Evolutionary conservation across 2,329 filamentous ascomycete species (phyloP), one percentile per base, ranked within the genome.

Genomic region (Ceratocystis colombiana): DNA sequence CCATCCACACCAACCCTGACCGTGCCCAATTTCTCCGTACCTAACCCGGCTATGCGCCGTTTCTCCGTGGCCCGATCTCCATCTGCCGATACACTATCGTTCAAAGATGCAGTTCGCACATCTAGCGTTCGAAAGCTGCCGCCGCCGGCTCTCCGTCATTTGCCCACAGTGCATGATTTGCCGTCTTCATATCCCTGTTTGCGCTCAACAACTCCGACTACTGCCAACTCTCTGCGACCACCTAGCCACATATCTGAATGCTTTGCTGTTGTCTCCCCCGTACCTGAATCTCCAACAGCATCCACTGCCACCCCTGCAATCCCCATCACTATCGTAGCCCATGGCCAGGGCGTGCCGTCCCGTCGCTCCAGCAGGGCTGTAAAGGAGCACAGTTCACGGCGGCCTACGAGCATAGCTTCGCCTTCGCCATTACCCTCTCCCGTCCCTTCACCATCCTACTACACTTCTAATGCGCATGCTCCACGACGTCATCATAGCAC

Each of bases 11-110:
- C 53, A 5, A 30, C 30, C 10, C 20, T 53, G n/a, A 44, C 65
- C 2, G 46, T 66, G 22, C 65, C 65, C n/a, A 67, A 67, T 33
- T 65, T 68, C 61, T 69, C 67, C 6, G 63, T 69, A 20, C 64
- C 68, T 3, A 68, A 65, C 45, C 41, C 64, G 7, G 25, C 62
- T 6, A 50, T 55, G 12, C 57, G 62, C 30, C 66, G 66, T 33
- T 67, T 67, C 62, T 67, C 66, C 17, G 53, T 64, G 15, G 62
- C 44, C 50, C 61, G 66, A n/a, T 67, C 62, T 25, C 61, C 61
- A n/a, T 67, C 66, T 15, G 22, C 44, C 15, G 66, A 67, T 41
- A 64, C 62, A 12, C 28, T 67, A n/a, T 61, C 65, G 2, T 66
- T 64, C 53, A 67, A 61, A 53, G 66, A 67, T 5, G 10, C 66